Evolutionary conservation across 805 yeast genomes (phyloP).

Genomic region (Saturnispora sanitii): DNA sequence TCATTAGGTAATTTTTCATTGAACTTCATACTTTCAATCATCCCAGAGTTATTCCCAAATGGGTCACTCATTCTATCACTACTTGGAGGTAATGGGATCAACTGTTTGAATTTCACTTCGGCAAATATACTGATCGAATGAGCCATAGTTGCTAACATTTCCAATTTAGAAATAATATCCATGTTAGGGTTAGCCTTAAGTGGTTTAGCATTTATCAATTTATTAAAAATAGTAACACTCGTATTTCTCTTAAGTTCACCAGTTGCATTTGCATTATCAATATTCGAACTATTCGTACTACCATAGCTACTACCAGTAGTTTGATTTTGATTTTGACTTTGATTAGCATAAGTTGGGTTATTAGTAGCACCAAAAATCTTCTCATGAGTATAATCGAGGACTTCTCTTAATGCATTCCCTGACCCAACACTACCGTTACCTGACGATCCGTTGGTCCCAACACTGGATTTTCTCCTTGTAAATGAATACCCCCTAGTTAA

Average conservation of each 20-base stretch:
- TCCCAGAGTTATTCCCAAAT: constrained; percentile 22
- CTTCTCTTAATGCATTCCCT: constrained; percentile 80
- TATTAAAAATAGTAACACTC: constrained; percentile 5
- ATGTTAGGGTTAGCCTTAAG: constrained; percentile 16
- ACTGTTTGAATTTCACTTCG: constrained; percentile 79
- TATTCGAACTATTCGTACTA: neutral
- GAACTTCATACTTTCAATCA: constrained; percentile 12
- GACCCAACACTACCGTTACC: constrained; percentile 42
- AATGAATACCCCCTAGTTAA: constrained; percentile 8
- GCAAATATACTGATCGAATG: constrained; percentile 85
- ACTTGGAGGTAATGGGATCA: constrained; percentile 60
- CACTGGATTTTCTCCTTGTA: constrained; percentile 46
- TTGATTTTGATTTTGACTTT: neutral
- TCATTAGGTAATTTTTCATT: constrained; percentile 6
- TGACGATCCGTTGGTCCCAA: constrained; percentile 38
- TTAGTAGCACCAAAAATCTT: constrained; percentile 56
- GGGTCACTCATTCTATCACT: constrained; percentile 4
- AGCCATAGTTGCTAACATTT: constrained; percentile 77
- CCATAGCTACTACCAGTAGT: constrained; percentile 11
- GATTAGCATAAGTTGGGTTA: neutral
- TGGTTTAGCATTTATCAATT: constrained; percentile 7
- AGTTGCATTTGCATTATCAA: neutral
- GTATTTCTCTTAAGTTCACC: constrained; percentile 1
- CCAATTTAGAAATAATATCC: constrained; percentile 41
- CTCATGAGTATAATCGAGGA: constrained; percentile 79